Evolutionary conservation across 2,329 filamentous ascomycete genomes (phyloP).

Genomic region (Seiridium unicorne): DNA sequence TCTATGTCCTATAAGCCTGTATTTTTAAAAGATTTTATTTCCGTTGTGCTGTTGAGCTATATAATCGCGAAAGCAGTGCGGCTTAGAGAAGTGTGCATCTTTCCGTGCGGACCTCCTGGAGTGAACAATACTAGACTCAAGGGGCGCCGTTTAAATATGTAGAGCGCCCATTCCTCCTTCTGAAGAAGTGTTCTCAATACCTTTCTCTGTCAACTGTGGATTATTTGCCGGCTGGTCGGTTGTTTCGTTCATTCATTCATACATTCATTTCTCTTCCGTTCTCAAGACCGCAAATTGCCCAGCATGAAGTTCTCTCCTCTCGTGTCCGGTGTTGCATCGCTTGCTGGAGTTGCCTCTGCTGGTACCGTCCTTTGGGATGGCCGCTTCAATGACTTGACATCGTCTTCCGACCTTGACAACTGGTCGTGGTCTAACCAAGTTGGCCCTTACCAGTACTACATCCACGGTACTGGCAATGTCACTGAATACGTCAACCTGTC

Average conservation of each 20-base stretch:
- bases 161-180: not conserved
- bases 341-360: slow-evolving; percentile 9
- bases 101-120: not conserved
- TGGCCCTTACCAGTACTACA: slow-evolving; percentile 71
- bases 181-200: not conserved
- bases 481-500: slow-evolving; percentile 61
- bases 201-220: not conserved
- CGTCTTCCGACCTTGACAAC: slow-evolving; percentile 46
- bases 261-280: not conserved
- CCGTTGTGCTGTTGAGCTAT: no score
- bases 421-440: slow-evolving; percentile 63
- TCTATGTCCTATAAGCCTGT: no score
- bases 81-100: not conserved
- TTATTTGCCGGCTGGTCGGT: slow-evolving; percentile 3
- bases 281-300: not conserved
- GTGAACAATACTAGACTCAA: not conserved
- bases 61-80: no score
- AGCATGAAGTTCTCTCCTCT: slow-evolving; percentile 7
- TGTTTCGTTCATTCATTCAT: slow-evolving; percentile 2
- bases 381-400: slow-evolving; percentile 52
- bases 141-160: not conserved
- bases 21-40: no score
- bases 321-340: not conserved
- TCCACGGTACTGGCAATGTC: slow-evolving; percentile 58
- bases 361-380: slow-evolving; percentile 60